Percentiles rank a stretch among this genome's conserved stretches.
Conservation (phyloP, 192 early-diverging fungal species). For the Anaeromyces robustus region DNA sequence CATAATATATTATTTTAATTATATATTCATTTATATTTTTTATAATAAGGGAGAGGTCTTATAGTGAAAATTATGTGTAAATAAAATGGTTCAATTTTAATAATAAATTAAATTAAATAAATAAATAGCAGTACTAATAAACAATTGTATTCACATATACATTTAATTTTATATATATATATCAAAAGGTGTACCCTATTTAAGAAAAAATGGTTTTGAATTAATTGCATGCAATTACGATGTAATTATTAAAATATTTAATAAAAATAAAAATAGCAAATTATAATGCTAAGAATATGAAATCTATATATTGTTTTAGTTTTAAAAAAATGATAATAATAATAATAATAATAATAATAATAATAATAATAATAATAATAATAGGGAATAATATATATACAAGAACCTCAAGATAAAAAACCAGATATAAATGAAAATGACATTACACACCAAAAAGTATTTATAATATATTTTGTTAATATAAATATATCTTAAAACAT, state of each 20-base stretch:
- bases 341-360: background rate
- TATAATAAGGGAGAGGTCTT: background rate
- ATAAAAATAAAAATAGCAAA: background rate
- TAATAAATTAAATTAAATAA: too few species aligned
- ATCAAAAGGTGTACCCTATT: background rate
- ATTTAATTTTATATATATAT: too few species aligned
- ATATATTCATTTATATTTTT: background rate
- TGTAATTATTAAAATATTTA: background rate
- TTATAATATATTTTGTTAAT: background rate
- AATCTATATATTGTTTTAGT: too few species aligned
- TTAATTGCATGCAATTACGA: background rate
- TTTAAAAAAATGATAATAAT: background rate
- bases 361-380: background rate
- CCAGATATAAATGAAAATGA: background rate
- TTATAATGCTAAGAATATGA: too few species aligned
- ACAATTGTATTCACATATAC: too few species aligned
- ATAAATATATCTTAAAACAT: too few species aligned
- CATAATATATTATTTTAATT: too few species aligned
- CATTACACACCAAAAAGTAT: background rate
- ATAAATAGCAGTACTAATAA: background rate
- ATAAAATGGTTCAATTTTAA: too few species aligned
- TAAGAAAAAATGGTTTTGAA: background rate
- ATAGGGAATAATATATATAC: background rate
- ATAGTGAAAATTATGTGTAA: background rate
- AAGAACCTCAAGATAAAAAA: background rate